Percentiles rank a stretch among this genome's conserved stretches.
phyloP scores from a whole-genome alignment of 768 basidiomycete species.

The Sporobolomyces pararoseus region DNA sequence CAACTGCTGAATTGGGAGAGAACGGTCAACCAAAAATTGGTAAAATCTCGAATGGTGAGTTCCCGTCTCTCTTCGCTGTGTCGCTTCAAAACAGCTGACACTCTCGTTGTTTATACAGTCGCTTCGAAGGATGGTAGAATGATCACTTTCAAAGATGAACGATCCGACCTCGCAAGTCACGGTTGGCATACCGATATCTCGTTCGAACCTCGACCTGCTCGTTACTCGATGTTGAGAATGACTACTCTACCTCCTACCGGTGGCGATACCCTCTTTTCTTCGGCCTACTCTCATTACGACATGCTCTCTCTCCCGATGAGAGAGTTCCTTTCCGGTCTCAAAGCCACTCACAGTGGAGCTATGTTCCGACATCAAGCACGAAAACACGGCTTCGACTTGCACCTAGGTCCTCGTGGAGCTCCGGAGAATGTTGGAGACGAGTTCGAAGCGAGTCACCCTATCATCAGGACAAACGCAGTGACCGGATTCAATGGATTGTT shows the following conservation, averaged over 20 bases:
- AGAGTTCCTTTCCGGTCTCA: slow-evolving; percentile 46
- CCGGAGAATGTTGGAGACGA: slow-evolving; percentile 48
- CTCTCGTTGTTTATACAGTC: background rate
- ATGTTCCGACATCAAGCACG: slow-evolving; percentile 48
- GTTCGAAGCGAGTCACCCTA: slow-evolving; percentile 45
- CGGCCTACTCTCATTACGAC: slow-evolving; percentile 46
- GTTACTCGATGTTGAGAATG: slow-evolving; percentile 49
- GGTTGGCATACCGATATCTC: slow-evolving; percentile 46
- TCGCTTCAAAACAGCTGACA: background rate
- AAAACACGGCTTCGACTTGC: slow-evolving; percentile 45
- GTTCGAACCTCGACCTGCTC: slow-evolving; percentile 49
- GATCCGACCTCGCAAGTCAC: background rate
- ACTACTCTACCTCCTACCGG: slow-evolving; percentile 48
- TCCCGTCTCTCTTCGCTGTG: slow-evolving; percentile 9
- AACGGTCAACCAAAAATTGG: slow-evolving; percentile 45
- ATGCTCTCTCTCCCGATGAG: slow-evolving; percentile 45
- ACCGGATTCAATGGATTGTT: slow-evolving; percentile 40
- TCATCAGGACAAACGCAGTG: slow-evolving; percentile 43
- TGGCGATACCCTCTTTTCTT: slow-evolving; percentile 45
- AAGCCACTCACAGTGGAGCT: slow-evolving; percentile 46
- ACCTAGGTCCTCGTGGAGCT: slow-evolving; percentile 45
- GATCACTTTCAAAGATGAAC: slow-evolving; percentile 34
- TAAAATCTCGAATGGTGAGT: slow-evolving; percentile 44
- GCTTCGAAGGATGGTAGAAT: slow-evolving; percentile 8
- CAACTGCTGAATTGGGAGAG: slow-evolving; percentile 43